These are phyloP conservation scores for Sarcodon aspratus DNA, from an alignment of 768 basidiomycete species.

Conservation along the genomic window DNA sequence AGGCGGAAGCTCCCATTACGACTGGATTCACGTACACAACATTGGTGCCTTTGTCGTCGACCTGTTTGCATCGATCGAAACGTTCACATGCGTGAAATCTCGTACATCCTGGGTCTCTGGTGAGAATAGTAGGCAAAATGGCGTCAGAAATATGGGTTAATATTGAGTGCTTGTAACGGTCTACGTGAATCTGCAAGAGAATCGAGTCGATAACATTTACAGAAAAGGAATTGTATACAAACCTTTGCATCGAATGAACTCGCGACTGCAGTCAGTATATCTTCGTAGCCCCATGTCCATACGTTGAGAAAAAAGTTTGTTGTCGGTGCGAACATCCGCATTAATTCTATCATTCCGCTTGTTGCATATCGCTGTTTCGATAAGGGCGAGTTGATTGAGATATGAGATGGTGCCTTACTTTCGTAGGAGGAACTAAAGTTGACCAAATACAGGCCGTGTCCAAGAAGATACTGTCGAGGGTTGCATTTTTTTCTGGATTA, in stretches of 20 bases:
- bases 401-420: slow-evolving; percentile 4
- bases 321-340: slow-evolving; percentile 50
- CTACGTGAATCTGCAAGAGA: slow-evolving; percentile 65
- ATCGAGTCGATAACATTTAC: background rate
- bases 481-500: background rate
- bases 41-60: slow-evolving; percentile 34
- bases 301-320: slow-evolving; percentile 81
- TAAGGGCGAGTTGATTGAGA: background rate
- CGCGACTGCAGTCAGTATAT: slow-evolving; percentile 69
- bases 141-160: slow-evolving; percentile 43
- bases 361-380: slow-evolving; percentile 51
- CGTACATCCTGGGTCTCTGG: slow-evolving; percentile 46
- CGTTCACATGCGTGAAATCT: slow-evolving; percentile 95
- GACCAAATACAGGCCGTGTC: slow-evolving; percentile 12
- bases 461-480: slow-evolving; percentile 14
- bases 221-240: slow-evolving; percentile 1
- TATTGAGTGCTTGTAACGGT: slow-evolving; percentile 74
- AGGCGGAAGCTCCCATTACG: slow-evolving; percentile 47
- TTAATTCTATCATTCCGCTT: slow-evolving; percentile 53
- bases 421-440: slow-evolving; percentile 5
- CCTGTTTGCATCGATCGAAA: slow-evolving; percentile 57
- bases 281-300: slow-evolving; percentile 98
- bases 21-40: slow-evolving; percentile 85
- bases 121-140: slow-evolving; percentile 46
- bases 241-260: slow-evolving; percentile 55